These are phyloP conservation scores for Medicago ruthenica DNA, from an alignment of 306 rosid genomes.

Conservation along the genomic window DNA sequence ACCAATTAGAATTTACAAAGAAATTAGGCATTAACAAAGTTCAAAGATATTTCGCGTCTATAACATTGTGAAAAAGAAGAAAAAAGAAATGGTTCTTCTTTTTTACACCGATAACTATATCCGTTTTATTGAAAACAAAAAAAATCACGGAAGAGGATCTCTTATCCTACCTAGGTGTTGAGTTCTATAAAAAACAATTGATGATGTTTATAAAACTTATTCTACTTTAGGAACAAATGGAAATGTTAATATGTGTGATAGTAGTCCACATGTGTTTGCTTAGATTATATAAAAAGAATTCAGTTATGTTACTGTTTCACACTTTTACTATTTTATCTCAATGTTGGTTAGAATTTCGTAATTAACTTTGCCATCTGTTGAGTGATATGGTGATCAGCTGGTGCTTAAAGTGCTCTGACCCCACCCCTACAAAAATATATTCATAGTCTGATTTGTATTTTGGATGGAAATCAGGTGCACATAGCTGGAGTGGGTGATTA, in stretches of 20 bases:
- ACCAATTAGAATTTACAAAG: too few relatives aligned
- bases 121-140: too few relatives aligned
- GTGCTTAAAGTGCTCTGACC: conserved; percentile 29
- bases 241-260: too few relatives aligned
- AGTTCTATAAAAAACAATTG: too few relatives aligned
- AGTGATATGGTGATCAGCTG: conserved; percentile 8
- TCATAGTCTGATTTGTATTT: conserved; percentile 40
- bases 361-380: conserved; percentile 18
- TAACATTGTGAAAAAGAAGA: too few relatives aligned
- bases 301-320: conserved; percentile 8
- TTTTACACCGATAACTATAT: not conserved
- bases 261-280: too few relatives aligned
- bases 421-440: not conserved
- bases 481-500: conserved; percentile 97
- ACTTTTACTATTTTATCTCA: not conserved
- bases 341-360: conserved; percentile 24
- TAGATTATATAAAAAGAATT: not conserved
- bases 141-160: too few relatives aligned
- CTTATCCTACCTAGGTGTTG: too few relatives aligned
- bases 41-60: too few relatives aligned
- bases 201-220: too few relatives aligned
- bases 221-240: too few relatives aligned
- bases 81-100: not conserved
- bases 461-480: conserved; percentile 72
- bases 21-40: too few relatives aligned